Evolutionary conservation across 768 basidiomycete genomes (phyloP).

Genomic region (Boletellus emodensis): DNA sequence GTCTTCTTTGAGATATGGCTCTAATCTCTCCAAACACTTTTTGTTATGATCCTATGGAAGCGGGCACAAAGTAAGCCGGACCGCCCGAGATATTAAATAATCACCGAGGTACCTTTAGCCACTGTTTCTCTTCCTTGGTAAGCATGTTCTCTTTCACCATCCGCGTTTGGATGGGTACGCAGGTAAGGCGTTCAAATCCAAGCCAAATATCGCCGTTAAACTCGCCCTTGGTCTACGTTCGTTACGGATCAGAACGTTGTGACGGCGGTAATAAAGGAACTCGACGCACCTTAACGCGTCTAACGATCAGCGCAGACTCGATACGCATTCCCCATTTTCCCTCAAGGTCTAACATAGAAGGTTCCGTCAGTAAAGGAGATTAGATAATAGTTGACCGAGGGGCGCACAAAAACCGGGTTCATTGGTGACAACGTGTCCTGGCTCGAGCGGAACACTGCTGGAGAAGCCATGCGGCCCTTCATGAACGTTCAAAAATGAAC

Average conservation of each 20-base stretch:
- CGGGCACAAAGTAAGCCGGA: constrained; percentile 8
- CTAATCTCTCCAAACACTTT: constrained; percentile 59
- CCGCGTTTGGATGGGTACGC: constrained; percentile 88
- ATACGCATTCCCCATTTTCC: constrained; percentile 88
- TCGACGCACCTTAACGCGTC: constrained; percentile 45
- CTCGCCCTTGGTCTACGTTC: constrained; percentile 58
- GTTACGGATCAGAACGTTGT: constrained; percentile 5
- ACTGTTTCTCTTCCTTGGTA: constrained; percentile 78
- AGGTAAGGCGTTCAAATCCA: constrained; percentile 87
- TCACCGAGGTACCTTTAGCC: constrained; percentile 62
- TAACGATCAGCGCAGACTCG: constrained; percentile 80
- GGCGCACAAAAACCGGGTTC: constrained; percentile 89
- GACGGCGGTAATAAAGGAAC: constrained; percentile 4
- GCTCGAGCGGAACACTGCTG: constrained; percentile 60
- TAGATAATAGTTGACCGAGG: constrained; percentile 6
- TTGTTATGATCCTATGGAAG: constrained; percentile 73
- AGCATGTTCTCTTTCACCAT: constrained; percentile 86
- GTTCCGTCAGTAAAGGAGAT: constrained; percentile 14
- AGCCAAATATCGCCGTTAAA: constrained; percentile 79
- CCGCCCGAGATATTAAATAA: neutral
- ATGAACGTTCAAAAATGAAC: constrained; percentile 81
- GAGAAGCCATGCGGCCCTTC: constrained; percentile 82
- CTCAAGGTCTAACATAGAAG: constrained; percentile 52
- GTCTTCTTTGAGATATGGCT: constrained; percentile 68
- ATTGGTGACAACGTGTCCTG: constrained; percentile 91